Evolutionary conservation across 805 yeast species (phyloP).

Genomic region (Pichia gijzeniarum): DNA sequence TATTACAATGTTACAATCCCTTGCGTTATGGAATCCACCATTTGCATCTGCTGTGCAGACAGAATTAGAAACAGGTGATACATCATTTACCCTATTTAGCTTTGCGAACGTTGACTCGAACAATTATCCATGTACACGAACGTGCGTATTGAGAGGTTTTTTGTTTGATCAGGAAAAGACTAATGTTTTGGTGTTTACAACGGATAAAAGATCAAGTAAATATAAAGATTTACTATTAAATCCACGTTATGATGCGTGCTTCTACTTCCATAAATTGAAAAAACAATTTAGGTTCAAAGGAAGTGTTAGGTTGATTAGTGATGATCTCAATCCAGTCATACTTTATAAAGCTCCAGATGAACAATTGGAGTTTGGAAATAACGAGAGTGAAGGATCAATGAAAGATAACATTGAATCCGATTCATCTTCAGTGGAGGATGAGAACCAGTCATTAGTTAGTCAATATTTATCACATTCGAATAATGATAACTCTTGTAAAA

Average conservation of each 20-base stretch:
- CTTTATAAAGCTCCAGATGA: neutral
- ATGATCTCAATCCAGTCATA: conserved; percentile 22
- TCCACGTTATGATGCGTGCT: conserved; percentile 67
- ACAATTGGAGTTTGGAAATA: neutral
- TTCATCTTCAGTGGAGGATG: conserved; percentile 12
- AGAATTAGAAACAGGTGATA: conserved; percentile 32
- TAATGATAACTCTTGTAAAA: conserved; percentile 2
- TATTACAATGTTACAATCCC: conserved; percentile 17
- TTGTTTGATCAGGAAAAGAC: conserved; percentile 62
- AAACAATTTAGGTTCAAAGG: conserved; percentile 76
- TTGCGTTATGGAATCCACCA: conserved; percentile 76
- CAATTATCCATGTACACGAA: conserved; percentile 54
- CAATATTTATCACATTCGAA: conserved; percentile 10
- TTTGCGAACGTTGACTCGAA: conserved; percentile 60
- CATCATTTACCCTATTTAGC: conserved; percentile 55
- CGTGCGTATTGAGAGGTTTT: conserved; percentile 70
- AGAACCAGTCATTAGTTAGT: conserved; percentile 8
- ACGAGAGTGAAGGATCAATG: neutral
- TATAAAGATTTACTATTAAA: conserved; percentile 44
- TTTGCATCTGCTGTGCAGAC: conserved; percentile 48
- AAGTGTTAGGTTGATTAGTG: conserved; percentile 41
- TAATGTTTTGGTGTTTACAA: conserved; percentile 60
- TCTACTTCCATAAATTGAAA: conserved; percentile 54
- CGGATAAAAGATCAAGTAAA: conserved; percentile 68
- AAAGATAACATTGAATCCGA: conserved; percentile 1